Evolutionary conservation across 805 yeast genomes (phyloP), one percentile per base, ranked within the genome.

Genomic region (Yarrowia sp.): DNA sequence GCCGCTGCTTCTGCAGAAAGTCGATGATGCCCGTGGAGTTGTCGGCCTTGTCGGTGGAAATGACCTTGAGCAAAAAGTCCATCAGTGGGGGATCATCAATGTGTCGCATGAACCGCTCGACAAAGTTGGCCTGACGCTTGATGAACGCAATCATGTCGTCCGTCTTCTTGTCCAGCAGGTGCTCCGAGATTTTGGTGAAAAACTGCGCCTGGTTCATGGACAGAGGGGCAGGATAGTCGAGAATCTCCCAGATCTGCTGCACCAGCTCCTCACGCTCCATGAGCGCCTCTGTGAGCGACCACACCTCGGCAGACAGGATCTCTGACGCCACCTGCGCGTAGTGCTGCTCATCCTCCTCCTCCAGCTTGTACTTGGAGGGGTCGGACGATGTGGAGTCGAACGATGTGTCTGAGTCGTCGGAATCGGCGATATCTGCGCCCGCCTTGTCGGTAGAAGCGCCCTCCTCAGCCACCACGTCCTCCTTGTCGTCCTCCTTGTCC

Each of bases 61-160:
- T 89, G 18, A 95, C 87, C 74, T 93, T 89, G 65, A 95, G 79
- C 65, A 95, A 77, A 71, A 93, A 90, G 76, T 95, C 99, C 92
- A 93, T 92, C 66, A 95, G 76, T 58, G 97, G 92, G 3, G 98
- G 97, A 66, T 92, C 90, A 71, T 92, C 97, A 66, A 95, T 85
- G 75, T 93, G 97, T 64, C 82, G 82, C 75, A 93, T 79, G 74
- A 93, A 91, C 67, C 90, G 83, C 70, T 87, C 90, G 39, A 92
- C 97, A 66, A 95, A 78, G 69, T 81, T 79, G 1, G 84, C 81
- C 72, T 89, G 92, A 36, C 84, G 79, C 63, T 90, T 76, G 51
- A 95, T 83, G 73, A 89, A 93, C 15, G 77, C 76, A 62, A 85
- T 77, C 84, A 92, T 85, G 69, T 89, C 93, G 65, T 86, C 91